Evolutionary conservation across 352 stramenopile species (phyloP).

Genomic region (Pythium monospermum): DNA sequence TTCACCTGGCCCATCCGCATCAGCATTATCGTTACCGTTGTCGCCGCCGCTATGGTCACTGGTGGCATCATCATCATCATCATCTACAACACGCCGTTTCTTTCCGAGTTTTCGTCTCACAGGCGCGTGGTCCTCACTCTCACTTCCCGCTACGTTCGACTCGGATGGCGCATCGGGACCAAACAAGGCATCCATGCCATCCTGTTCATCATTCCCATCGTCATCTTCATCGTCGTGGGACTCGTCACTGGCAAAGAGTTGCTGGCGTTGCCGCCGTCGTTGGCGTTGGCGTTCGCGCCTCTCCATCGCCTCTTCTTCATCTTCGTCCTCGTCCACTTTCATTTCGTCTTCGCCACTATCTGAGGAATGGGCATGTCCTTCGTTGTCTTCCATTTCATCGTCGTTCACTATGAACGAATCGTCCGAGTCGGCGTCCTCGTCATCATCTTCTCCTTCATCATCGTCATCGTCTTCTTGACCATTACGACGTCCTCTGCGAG

Average conservation of each 20-base stretch:
- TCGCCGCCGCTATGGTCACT: conserved; percentile 9
- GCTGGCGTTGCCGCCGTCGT: neutral
- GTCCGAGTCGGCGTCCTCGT: conserved; percentile 36
- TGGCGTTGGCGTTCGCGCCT: neutral
- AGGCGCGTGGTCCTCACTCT: conserved; percentile 17
- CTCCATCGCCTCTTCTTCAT: conserved; percentile 22
- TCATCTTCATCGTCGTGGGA: neutral
- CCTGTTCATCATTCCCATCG: conserved; percentile 9
- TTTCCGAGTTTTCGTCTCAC: no score
- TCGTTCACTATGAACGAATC: conserved; percentile 69
- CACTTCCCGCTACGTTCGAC: no score
- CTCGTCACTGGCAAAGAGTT: no score
- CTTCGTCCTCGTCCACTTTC: conserved; percentile 25
- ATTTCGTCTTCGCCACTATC: conserved; percentile 14
- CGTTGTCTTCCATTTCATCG: conserved; percentile 31
- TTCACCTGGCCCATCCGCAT: neutral
- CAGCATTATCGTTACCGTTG: neutral
- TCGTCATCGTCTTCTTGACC: conserved; percentile 18
- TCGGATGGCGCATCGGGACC: no score
- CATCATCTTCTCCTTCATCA: conserved; percentile 38
- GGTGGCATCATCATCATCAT: conserved; percentile 20
- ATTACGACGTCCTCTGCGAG: conserved; percentile 29
- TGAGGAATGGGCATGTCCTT: conserved; percentile 21
- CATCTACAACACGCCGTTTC: conserved; percentile 11
- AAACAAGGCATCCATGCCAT: neutral